phyloP scores from a whole-genome alignment of 2,329 filamentous ascomycete species.

The Sclerotinia spermophila region DNA sequence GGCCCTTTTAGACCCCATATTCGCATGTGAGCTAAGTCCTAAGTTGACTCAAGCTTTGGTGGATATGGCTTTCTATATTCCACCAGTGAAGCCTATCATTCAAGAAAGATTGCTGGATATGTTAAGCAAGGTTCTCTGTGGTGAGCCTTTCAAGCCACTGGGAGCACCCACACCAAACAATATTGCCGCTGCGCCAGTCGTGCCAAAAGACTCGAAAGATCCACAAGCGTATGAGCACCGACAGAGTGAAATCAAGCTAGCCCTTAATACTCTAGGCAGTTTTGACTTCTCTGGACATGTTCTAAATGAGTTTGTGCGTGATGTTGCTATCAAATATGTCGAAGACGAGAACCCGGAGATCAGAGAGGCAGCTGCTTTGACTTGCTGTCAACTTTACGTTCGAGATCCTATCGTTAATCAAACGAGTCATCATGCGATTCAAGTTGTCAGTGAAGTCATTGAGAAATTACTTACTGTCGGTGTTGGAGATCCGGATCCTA shows the following conservation, averaged over 20 bases:
- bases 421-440: constrained; percentile 92
- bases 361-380: constrained; percentile 88
- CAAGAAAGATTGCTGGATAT: constrained; percentile 93
- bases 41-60: constrained; percentile 93
- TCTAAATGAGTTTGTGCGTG: constrained; percentile 95
- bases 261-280: constrained; percentile 91
- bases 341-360: constrained; percentile 94
- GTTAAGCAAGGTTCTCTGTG: constrained; percentile 88
- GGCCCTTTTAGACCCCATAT: constrained; percentile 89
- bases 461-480: constrained; percentile 94
- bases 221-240: constrained; percentile 74
- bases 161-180: constrained; percentile 83
- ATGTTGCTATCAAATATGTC: constrained; percentile 97
- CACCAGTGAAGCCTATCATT: constrained; percentile 86
- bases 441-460: constrained; percentile 96
- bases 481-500: constrained; percentile 84
- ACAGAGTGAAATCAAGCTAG: constrained; percentile 86
- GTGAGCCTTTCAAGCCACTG: constrained; percentile 85
- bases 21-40: constrained; percentile 90
- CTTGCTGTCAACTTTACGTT: constrained; percentile 96
- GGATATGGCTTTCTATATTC: constrained; percentile 98
- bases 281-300: constrained; percentile 94
- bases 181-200: constrained; percentile 75
- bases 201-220: constrained; percentile 83
- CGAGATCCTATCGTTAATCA: constrained; percentile 97